phyloP scores from a whole-genome alignment of 768 basidiomycete species.

The Psilocybe sp. region DNA sequence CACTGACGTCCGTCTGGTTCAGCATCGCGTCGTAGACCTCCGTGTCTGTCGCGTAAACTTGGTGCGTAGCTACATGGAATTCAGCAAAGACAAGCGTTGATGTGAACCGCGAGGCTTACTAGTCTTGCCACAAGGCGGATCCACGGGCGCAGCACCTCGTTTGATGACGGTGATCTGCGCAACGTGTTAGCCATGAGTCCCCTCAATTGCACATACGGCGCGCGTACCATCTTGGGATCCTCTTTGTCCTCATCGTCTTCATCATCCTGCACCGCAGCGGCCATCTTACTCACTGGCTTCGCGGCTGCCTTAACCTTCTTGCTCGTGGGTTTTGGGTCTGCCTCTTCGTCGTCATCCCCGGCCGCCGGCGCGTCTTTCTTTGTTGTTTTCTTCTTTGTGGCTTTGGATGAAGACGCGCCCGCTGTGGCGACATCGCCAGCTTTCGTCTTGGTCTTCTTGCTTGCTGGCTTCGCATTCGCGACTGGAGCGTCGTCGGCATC shows the following conservation, averaged over 20 bases:
- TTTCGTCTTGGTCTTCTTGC: too few relatives aligned
- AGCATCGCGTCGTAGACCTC: slow-evolving; percentile 11
- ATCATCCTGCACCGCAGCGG: neutral
- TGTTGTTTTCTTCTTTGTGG: too few relatives aligned
- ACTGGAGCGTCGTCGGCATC: too few relatives aligned
- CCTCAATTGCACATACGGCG: neutral
- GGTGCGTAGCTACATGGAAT: slow-evolving; percentile 6
- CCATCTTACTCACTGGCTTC: slow-evolving; percentile 5
- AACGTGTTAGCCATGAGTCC: neutral
- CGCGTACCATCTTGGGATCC: slow-evolving; percentile 3
- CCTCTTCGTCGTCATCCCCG: slow-evolving; percentile 1
- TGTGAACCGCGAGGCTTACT: neutral
- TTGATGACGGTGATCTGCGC: slow-evolving; percentile 9
- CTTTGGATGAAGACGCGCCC: too few relatives aligned
- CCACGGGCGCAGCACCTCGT: slow-evolving; percentile 11
- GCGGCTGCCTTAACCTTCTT: neutral
- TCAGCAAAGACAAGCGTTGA: neutral
- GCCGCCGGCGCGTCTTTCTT: neutral
- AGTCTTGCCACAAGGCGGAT: neutral
- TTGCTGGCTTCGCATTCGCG: too few relatives aligned
- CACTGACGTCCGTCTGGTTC: slow-evolving; percentile 10
- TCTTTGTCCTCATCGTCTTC: neutral
- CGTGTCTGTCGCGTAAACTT: slow-evolving; percentile 1
- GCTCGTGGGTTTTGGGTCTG: slow-evolving; percentile 1
- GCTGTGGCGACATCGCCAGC: too few relatives aligned